A percentile compares a stretch with the other conserved stretches of the same genome.
phyloP scores from a whole-genome alignment of 2,329 filamentous ascomycete species.

The Fusarium domesticum region DNA sequence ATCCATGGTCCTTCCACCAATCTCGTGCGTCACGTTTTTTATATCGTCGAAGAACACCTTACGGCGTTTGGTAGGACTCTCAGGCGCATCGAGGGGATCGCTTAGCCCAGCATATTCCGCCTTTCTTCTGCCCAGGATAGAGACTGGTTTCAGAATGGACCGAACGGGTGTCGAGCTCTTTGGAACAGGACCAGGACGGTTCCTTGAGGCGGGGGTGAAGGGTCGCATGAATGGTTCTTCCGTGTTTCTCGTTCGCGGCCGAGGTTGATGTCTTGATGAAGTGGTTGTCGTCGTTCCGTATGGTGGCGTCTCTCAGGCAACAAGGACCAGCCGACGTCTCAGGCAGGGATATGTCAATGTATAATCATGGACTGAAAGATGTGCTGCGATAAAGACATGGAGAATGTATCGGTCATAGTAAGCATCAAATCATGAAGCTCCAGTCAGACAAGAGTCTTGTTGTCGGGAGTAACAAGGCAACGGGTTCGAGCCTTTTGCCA shows the following conservation, averaged over 20 bases:
- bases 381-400: conserved; percentile 19
- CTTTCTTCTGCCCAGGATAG: conserved; percentile 45
- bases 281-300: conserved; percentile 11
- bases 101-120: conserved; percentile 43
- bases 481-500: conserved; percentile 4
- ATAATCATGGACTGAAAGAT: conserved; percentile 24
- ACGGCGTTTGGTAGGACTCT: conserved; percentile 51
- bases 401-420: conserved; percentile 29
- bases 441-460: conserved; percentile 1
- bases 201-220: conserved; percentile 36
- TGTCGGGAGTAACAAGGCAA: conserved; percentile 6
- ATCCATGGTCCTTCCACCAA: conserved; percentile 51
- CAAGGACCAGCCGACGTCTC: conserved; percentile 12
- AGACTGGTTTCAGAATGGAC: conserved; percentile 51
- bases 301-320: conserved; percentile 29
- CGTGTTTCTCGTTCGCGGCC: neutral
- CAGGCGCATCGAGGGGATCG: conserved; percentile 37
- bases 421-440: conserved; percentile 8
- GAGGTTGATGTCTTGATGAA: conserved; percentile 3
- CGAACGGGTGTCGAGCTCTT: conserved; percentile 45
- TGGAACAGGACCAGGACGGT: conserved; percentile 33
- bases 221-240: conserved; percentile 24
- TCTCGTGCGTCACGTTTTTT: conserved; percentile 55
- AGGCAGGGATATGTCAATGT: conserved; percentile 15
- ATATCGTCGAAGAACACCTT: conserved; percentile 59